Conservation (phyloP, 805 yeast genomes). For the Metschnikowia similis region DNA sequence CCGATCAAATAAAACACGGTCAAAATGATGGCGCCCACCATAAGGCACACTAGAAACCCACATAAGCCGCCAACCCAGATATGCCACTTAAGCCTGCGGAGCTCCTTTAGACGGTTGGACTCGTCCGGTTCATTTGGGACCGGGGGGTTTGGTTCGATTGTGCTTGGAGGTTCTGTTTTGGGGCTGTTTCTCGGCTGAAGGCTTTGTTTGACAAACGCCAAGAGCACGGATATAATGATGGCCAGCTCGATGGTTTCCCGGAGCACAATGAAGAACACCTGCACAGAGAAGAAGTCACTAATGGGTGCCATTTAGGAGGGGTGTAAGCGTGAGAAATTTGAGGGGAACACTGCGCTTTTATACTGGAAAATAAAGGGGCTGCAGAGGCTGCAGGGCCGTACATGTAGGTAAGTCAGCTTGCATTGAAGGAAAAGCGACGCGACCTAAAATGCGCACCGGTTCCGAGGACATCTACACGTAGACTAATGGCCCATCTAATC, state of each 20-base stretch:
- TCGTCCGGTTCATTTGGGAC: background rate
- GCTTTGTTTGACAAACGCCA: constrained; percentile 16
- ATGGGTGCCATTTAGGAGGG: constrained; percentile 9
- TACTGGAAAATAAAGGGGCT: background rate
- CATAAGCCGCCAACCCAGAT: constrained; percentile 43
- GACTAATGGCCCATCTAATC: background rate
- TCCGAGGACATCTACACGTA: background rate
- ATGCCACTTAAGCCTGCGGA: constrained; percentile 26
- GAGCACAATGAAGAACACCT: constrained; percentile 18
- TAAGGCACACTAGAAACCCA: constrained; percentile 36
- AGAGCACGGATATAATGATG: constrained; percentile 19
- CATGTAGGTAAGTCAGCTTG: background rate
- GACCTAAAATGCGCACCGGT: background rate
- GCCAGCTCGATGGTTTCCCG: constrained; percentile 21
- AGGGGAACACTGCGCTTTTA: background rate
- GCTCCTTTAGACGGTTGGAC: constrained; percentile 11
- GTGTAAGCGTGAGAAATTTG: background rate
- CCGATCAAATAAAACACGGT: constrained; percentile 39
- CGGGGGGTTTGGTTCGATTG: background rate
- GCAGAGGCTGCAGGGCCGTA: background rate
- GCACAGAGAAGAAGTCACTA: constrained; percentile 17
- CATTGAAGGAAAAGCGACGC: background rate
- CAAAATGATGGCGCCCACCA: constrained; percentile 38
- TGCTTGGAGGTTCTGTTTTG: background rate
- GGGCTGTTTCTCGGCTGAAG: background rate